Evolutionary conservation across 805 yeast genomes (phyloP).

Genomic region (Cyberlindnera maclurae): DNA sequence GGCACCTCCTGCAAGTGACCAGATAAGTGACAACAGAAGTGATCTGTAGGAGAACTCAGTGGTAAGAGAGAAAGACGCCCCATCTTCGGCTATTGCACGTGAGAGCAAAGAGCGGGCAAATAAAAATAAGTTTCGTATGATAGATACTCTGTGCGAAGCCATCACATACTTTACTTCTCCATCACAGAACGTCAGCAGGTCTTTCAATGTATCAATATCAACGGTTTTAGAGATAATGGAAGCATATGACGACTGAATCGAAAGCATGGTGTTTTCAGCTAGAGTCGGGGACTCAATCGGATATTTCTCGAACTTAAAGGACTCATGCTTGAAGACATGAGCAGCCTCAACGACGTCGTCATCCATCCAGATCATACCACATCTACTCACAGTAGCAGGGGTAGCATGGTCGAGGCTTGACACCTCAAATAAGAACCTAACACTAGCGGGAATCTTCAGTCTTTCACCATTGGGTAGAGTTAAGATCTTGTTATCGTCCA

Average conservation of each 20-base stretch:
- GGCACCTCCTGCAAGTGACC: conserved; percentile 65
- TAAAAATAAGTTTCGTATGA: neutral
- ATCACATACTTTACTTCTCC: conserved; percentile 7
- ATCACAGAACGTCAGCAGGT: neutral
- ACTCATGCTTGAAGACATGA: conserved; percentile 21
- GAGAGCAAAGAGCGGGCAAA: neutral
- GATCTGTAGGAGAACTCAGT: conserved; percentile 10
- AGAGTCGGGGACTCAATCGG: neutral
- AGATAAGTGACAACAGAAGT: conserved; percentile 33
- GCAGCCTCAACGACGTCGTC: conserved; percentile 17
- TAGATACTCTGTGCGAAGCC: neutral
- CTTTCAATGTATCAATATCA: neutral
- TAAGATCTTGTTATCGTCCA: conserved; percentile 77
- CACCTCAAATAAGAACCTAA: conserved; percentile 71
- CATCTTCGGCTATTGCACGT: neutral
- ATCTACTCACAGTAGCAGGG: conserved; percentile 87
- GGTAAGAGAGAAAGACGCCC: neutral
- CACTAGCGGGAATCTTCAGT: conserved; percentile 53
- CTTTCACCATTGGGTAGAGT: conserved; percentile 92
- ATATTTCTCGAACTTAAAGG: conserved; percentile 2
- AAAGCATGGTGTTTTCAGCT: neutral
- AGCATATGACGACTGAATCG: neutral
- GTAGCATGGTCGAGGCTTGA: conserved; percentile 62
- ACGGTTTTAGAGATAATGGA: conserved; percentile 4
- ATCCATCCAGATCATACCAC: conserved; percentile 83